Base-by-base conservation (phyloP, 495 filamentous ascomycete species). In the Penicillium chermesinum region DNA sequence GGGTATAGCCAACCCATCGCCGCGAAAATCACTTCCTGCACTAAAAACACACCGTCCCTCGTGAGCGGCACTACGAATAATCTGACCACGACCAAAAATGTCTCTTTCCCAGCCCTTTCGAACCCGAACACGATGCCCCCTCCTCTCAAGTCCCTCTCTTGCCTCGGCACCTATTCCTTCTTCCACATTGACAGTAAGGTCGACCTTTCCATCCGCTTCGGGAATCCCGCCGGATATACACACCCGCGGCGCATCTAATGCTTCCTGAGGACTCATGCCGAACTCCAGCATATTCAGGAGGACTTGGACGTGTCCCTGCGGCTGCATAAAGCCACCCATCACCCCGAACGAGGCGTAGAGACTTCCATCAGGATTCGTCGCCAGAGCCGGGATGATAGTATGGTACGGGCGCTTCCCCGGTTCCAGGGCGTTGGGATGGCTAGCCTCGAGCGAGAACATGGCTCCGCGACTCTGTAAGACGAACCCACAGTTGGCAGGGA, bases 301-400 rank as follows among this genome's bases (percentile, higher is more conserved):
- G 1, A 43, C 22, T 22, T 43, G 41, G 1, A 43, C 41, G 32
- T 43, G 41, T 2, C 41, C 41, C 22, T 43, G 41, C 10, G 41
- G 41, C 41, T 43, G 41, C 41, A 43, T 43, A 18, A 43, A 43
- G 7, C 41, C 41, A 43, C 41, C 41, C 41, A 43, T 43, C 0
- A 43, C 41, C 7, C 41, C 41, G 18, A 30, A 43, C 3, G 14
- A 20, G 13, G 41, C n/a, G n/a, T 43, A 14, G 14, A 43, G 25
- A 8, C 20, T 27, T 7, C 41, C 41, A 14, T 43, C 41, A 0
- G n/a, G 21, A 17, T 33, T 43, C 1, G 41, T 43, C 2, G 25
- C 25, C 41, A 43, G 27, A 0, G 21, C 41, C 1, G 41, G 41
- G 14, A 43, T 43, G 7, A 43, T 43, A 8, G 41, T 43, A 14